Percentiles rank a stretch among this genome's conserved stretches.
phyloP scores from a whole-genome alignment of 768 basidiomycete species.

The Podaxis sp. region DNA sequence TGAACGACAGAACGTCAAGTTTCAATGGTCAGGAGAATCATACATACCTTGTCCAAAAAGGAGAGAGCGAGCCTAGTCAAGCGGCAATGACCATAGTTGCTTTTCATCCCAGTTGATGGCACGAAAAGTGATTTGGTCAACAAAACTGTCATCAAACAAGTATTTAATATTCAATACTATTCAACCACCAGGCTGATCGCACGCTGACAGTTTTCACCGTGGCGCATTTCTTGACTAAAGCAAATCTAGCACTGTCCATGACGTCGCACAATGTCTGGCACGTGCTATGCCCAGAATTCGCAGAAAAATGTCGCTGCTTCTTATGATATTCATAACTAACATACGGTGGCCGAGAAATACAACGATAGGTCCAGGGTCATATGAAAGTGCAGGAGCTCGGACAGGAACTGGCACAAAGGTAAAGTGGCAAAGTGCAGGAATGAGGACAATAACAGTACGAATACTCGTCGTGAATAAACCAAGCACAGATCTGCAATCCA shows the following conservation, averaged over 20 bases:
- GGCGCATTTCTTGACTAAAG: no score
- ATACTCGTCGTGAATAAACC: neutral
- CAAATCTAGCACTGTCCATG: neutral
- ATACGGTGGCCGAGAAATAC: neutral
- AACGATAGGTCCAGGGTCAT: neutral
- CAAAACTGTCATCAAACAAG: neutral
- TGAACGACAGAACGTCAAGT: neutral
- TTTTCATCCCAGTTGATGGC: neutral
- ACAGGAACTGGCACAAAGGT: neutral
- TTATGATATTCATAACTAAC: no score
- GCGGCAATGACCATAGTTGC: neutral
- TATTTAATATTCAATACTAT: neutral
- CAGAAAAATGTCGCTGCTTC: no score
- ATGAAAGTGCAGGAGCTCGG: neutral
- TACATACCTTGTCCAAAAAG: slow-evolving; percentile 36
- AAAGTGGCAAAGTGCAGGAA: neutral
- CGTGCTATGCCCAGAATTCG: no score
- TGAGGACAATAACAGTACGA: neutral
- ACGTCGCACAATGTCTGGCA: neutral
- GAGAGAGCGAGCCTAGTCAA: slow-evolving; percentile 11
- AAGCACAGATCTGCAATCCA: neutral
- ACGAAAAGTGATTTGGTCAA: neutral
- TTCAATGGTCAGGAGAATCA: neutral
- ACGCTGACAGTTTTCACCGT: no score
- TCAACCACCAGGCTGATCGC: no score